Base-by-base conservation (phyloP, 2,329 filamentous ascomycete genomes). In the Graphiopsis chlorocephala region DNA sequence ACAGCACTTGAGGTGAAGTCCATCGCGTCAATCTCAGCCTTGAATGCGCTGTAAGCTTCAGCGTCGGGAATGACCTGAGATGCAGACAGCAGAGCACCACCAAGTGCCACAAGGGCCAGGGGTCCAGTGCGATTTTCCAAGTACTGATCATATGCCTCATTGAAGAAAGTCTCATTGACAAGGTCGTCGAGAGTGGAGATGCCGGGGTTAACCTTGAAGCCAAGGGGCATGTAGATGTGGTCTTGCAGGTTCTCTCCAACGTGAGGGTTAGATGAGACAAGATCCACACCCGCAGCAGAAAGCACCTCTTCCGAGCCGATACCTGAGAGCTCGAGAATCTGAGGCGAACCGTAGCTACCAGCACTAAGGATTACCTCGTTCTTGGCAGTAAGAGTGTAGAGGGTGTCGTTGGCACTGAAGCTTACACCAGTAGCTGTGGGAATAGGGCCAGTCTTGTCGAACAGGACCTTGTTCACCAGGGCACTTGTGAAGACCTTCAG, bases 171-270 rank as follows among this genome's bases (percentile, higher is more conserved):
- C 42, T 65, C 64, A 38, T 68, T 65, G 35, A 53, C 63, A 10
- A 68, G 60, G 33, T 59, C 26, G 25, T 28, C 67, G 60, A 38
- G 60, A n/a, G 31, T 63, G 55, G 28, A 62, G 47, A 53, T 42
- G 15, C 47, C 47, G 10, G 59, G 47, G 23, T 53, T 53, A 4
- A 52, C 45, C 25, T 62, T 28, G 47, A 28, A 53, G 29, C 45
- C 47, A 12, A 53, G 31, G 3, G 47, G 47, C 31, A 42, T 53
- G 48, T 52, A 62, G 15, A 71, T 62, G 72, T 88, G 86, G 71
- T 88, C 86, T 68, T 85, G 79, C 28, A 88, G 78, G 74, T 88
- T 88, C 76, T 86, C 82, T 64, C 86, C 86, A 12, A 88, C 85
- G 60, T 84, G 85, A 10, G 84, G 82, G 35, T 87, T 80, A 69